Evolutionary conservation across 2,329 filamentous ascomycete species (phyloP).

Genomic region (Cladosporium sp.): DNA sequence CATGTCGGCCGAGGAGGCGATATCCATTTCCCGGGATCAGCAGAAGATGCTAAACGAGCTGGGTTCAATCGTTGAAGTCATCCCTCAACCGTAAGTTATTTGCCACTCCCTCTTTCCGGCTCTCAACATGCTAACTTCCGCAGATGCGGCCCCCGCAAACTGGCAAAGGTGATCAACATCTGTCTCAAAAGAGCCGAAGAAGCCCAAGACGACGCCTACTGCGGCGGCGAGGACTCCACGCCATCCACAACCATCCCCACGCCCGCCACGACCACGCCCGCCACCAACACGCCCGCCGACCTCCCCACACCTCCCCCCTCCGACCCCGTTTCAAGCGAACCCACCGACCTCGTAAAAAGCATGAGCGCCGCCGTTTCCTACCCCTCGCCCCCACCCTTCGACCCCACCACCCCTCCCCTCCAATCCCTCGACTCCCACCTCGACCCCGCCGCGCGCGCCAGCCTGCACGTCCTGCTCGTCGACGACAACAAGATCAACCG

Average conservation of each 20-base stretch:
- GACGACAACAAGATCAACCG: slow-evolving; percentile 24
- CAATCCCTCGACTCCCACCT: slow-evolving; percentile 1
- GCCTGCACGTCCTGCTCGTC: slow-evolving; percentile 17
- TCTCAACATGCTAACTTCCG: not conserved
- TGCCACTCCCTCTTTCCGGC: no score
- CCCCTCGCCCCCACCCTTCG: slow-evolving; percentile 14
- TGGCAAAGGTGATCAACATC: slow-evolving; percentile 31
- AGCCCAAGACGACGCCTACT: not conserved
- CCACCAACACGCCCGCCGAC: not conserved
- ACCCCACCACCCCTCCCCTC: slow-evolving; percentile 17
- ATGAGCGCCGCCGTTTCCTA: slow-evolving; percentile 17
- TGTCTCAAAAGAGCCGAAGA: slow-evolving; percentile 24
- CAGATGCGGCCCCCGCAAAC: slow-evolving; percentile 36
- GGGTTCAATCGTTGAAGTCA: slow-evolving; percentile 27
- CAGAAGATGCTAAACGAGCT: slow-evolving; percentile 15
- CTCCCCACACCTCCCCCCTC: not conserved
- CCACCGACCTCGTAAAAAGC: slow-evolving; percentile 10
- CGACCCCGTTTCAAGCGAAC: not conserved
- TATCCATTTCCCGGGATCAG: slow-evolving; percentile 18
- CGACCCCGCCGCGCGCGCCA: not conserved
- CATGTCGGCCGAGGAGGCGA: slow-evolving; percentile 29
- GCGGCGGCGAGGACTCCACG: not conserved
- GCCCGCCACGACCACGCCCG: not conserved
- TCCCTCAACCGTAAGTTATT: slow-evolving; percentile 25
- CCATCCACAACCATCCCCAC: not conserved